Evolutionary conservation across 1,284 basidiomycete genomes (phyloP).

Genomic region (Cryptococcus deneoformans): DNA sequence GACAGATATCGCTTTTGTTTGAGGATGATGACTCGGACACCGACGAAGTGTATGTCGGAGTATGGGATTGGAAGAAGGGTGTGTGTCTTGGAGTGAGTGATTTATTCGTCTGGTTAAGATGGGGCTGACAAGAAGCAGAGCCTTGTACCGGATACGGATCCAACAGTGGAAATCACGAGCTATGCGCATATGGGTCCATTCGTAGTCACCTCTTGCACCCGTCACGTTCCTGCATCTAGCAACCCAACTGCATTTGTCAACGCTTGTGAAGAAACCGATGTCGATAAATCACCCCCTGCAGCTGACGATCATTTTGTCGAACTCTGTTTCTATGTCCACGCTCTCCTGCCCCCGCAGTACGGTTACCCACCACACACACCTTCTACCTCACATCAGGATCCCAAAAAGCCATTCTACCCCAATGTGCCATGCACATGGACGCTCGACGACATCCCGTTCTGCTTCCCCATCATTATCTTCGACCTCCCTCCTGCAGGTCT

Average conservation of each 20-base stretch:
- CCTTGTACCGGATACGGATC: not conserved
- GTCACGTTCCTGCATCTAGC: not conserved
- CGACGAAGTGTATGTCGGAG: not conserved
- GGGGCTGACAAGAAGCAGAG: not conserved
- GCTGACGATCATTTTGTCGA: not conserved
- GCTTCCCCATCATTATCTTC: not conserved
- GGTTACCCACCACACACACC: not conserved
- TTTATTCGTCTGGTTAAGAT: not conserved
- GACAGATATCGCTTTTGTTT: not conserved
- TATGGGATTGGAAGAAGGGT: constrained; percentile 9
- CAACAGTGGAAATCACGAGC: not conserved
- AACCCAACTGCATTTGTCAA: not conserved
- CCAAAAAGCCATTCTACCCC: not conserved
- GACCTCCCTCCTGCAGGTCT: not conserved
- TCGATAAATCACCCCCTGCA: too few relatives aligned
- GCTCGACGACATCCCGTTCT: not conserved
- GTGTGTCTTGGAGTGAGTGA: constrained; percentile 5
- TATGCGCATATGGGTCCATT: not conserved
- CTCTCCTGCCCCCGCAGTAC: not conserved
- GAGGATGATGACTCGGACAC: not conserved
- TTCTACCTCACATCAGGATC: not conserved
- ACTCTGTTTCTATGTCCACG: not conserved
- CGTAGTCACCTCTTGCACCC: not conserved
- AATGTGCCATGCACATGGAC: not conserved
- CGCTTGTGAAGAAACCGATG: not conserved